phyloP scores from a whole-genome alignment of 768 basidiomycete species.

The Clathrus columnatus region DNA sequence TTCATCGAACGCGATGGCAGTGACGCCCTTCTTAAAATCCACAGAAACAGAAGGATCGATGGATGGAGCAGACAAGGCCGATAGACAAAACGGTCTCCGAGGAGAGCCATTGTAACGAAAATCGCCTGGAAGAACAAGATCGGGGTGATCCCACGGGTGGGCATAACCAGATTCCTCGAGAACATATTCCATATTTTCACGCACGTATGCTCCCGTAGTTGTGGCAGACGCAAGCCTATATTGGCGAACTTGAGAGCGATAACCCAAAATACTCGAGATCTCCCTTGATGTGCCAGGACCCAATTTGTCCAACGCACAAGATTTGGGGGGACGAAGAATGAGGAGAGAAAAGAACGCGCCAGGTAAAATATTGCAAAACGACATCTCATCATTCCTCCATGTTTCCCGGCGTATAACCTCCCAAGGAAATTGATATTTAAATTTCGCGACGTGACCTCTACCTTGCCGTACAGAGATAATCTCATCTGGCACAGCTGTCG shows the following conservation, averaged over 20 bases:
- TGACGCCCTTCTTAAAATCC: not conserved
- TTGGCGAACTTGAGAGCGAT: not conserved
- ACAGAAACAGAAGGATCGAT: not conserved
- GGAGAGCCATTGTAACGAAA: not conserved
- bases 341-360: conserved; percentile 6
- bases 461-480: not conserved
- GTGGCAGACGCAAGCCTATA: not conserved
- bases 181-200: not conserved
- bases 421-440: not conserved
- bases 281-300: not conserved
- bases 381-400: not conserved
- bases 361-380: not conserved
- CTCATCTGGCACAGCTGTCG: not conserved
- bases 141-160: not conserved
- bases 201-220: not conserved
- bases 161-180: not conserved
- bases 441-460: not conserved
- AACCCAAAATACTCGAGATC: not conserved
- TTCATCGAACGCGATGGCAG: not conserved
- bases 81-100: not conserved
- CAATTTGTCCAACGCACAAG: not conserved
- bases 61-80: not conserved
- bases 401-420: not conserved
- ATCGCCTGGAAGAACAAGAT: not conserved
- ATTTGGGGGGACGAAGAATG: conserved; percentile 1